Percentiles rank a stretch among this genome's conserved stretches.
phyloP scores from a whole-genome alignment of 352 stramenopile genomes.

The Phytophthora podocarpi region DNA sequence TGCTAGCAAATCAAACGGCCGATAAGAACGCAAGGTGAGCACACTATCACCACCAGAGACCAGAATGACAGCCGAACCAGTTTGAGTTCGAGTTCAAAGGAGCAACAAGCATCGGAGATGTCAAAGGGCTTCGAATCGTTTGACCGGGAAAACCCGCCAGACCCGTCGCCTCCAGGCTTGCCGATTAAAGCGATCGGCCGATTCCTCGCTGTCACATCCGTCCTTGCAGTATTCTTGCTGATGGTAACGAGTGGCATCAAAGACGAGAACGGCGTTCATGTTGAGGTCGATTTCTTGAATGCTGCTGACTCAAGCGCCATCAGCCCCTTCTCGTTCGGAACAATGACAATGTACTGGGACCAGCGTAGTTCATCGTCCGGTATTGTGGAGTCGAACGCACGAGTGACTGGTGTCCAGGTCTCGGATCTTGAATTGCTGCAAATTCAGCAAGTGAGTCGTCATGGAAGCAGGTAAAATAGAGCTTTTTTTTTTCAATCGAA shows the following conservation, averaged over 20 bases:
- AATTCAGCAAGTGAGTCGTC: conserved; percentile 62
- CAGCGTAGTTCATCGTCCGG: conserved; percentile 33
- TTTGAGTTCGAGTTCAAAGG: too few relatives aligned
- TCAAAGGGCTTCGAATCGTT: conserved; percentile 22
- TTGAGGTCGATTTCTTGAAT: conserved; percentile 15
- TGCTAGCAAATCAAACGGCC: conserved; percentile 11
- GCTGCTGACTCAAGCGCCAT: conserved; percentile 9
- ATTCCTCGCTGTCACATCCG: conserved; percentile 17
- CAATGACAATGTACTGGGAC: conserved; percentile 66
- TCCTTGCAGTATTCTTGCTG: conserved; percentile 17
- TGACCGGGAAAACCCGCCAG: conserved; percentile 7
- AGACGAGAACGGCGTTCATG: conserved; percentile 1
- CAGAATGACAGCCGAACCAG: not conserved
- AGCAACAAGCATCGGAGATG: conserved; percentile 9
- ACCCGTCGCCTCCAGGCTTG: not conserved
- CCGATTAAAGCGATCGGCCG: conserved; percentile 9
- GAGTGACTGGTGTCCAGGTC: conserved; percentile 20
- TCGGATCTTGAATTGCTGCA: conserved; percentile 61
- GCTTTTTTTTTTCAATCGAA: not conserved
- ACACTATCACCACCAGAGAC: not conserved
- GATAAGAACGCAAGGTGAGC: conserved; percentile 13
- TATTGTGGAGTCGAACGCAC: conserved; percentile 31
- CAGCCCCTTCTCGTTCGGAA: conserved; percentile 43
- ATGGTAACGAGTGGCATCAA: conserved; percentile 17
- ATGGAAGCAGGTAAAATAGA: conserved; percentile 72